Evolutionary conservation across 176 grass and related monocot genomes (phyloP).

Genomic region (Carex parvula): DNA sequence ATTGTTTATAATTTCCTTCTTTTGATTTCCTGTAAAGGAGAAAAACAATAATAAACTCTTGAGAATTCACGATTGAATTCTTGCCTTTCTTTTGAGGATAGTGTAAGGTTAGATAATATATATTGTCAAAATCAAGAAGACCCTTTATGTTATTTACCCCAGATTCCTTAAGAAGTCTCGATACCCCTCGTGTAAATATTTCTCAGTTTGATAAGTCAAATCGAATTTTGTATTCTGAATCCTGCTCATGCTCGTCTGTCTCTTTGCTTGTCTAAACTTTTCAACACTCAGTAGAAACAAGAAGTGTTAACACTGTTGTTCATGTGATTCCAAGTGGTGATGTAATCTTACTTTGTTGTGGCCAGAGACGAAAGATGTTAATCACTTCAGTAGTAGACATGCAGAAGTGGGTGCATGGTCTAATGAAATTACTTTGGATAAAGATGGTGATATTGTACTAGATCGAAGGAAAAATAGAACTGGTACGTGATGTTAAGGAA

Average conservation of each 20-base stretch:
- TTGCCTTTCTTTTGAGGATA: too few relatives aligned
- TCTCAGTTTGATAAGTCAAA: not conserved
- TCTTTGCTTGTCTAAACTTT: not conserved
- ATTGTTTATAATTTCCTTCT: too few relatives aligned
- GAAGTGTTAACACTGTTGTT: not conserved
- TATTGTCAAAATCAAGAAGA: too few relatives aligned
- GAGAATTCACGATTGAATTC: too few relatives aligned
- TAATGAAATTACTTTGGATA: slow-evolving; percentile 40
- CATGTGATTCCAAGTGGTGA: slow-evolving; percentile 11
- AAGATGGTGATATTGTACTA: slow-evolving; percentile 76
- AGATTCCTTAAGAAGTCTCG: too few relatives aligned
- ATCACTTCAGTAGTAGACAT: not conserved
- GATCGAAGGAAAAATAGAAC: slow-evolving; percentile 36
- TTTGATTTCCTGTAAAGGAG: too few relatives aligned
- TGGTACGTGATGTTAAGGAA: not conserved
- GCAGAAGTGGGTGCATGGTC: slow-evolving; percentile 2
- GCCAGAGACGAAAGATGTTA: not conserved
- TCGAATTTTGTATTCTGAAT: not conserved
- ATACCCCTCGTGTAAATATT: too few relatives aligned
- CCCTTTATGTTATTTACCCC: too few relatives aligned
- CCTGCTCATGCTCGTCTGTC: not conserved
- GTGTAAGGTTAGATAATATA: too few relatives aligned
- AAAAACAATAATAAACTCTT: too few relatives aligned
- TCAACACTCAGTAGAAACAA: not conserved
- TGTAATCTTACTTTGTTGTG: slow-evolving; percentile 21